A percentile compares a stretch with the other conserved stretches of the same genome.
Evolutionary conservation across 352 stramenopile genomes (phyloP).

Genomic region (Phytopythium mirpurense): DNA sequence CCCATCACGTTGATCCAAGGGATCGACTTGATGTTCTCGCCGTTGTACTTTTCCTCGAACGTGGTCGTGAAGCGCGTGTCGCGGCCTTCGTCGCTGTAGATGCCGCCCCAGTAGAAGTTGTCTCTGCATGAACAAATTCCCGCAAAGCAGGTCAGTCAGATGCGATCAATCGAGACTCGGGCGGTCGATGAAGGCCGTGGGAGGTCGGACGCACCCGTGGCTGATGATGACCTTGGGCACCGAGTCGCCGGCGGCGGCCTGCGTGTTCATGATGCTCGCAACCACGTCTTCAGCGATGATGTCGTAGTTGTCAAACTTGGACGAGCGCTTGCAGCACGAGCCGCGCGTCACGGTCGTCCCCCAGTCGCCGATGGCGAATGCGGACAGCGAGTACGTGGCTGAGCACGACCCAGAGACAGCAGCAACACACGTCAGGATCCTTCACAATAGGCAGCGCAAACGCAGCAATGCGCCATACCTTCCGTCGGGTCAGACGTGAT

Average conservation of each 20-base stretch:
- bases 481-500: conserved; percentile 28
- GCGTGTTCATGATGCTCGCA: conserved; percentile 36
- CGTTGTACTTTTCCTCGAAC: conserved; percentile 65
- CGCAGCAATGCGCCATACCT: neutral
- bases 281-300: conserved; percentile 44
- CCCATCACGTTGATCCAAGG: conserved; percentile 74
- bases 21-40: conserved; percentile 43
- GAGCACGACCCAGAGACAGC: neutral
- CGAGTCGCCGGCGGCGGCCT: conserved; percentile 27
- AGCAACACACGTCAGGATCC: too few relatives aligned
- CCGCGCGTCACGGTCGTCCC: conserved; percentile 32
- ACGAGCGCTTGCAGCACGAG: conserved; percentile 40
- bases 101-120: conserved; percentile 83
- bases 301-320: conserved; percentile 39
- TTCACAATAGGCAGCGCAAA: too few relatives aligned
- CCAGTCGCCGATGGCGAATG: conserved; percentile 62
- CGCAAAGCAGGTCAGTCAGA: conserved; percentile 11
- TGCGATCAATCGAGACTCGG: too few relatives aligned
- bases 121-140: conserved; percentile 56
- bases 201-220: conserved; percentile 55
- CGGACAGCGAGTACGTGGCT: conserved; percentile 34
- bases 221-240: conserved; percentile 58
- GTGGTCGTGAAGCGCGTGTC: conserved; percentile 57
- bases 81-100: conserved; percentile 35
- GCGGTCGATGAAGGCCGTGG: too few relatives aligned